Evolutionary conservation across 1,284 basidiomycete species (phyloP).

Genomic region (Ganoderma sp.): DNA sequence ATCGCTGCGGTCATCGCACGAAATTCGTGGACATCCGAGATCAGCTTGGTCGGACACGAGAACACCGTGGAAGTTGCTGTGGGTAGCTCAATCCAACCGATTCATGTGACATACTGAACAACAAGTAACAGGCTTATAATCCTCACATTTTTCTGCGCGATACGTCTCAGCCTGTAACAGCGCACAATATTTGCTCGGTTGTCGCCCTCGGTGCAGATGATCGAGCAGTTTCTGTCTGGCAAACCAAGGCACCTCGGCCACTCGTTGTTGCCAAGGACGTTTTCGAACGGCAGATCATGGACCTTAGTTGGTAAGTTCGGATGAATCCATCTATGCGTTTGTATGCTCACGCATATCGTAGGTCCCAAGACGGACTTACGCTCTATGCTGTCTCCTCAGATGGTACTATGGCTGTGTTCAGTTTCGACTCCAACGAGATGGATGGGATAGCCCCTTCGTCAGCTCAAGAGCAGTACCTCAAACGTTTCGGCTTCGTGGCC

Average conservation of each 20-base stretch:
- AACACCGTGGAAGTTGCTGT: slow-evolving; percentile 97
- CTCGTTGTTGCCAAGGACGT: slow-evolving; percentile 92
- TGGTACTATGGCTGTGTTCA: slow-evolving; percentile 89
- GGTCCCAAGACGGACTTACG: slow-evolving; percentile 90
- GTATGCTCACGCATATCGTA: slow-evolving; percentile 39
- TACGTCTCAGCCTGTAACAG: slow-evolving; percentile 63
- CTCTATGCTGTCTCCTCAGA: slow-evolving; percentile 97
- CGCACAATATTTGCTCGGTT: slow-evolving; percentile 82
- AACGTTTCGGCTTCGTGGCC: slow-evolving; percentile 76
- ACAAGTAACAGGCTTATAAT: slow-evolving; percentile 76
- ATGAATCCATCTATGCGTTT: slow-evolving; percentile 7
- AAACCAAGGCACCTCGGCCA: slow-evolving; percentile 88
- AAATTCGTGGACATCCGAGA: slow-evolving; percentile 86
- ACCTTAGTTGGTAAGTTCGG: slow-evolving; percentile 84
- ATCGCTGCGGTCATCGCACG: slow-evolving; percentile 95
- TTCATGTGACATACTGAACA: slow-evolving; percentile 27
- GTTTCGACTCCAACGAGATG: slow-evolving; percentile 81
- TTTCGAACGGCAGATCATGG: slow-evolving; percentile 94
- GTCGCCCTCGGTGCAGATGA: slow-evolving; percentile 93
- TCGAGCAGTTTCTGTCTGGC: slow-evolving; percentile 89
- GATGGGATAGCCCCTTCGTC: slow-evolving; percentile 81
- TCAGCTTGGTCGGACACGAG: slow-evolving; percentile 95
- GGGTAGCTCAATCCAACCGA: slow-evolving; percentile 38
- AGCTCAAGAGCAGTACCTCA: slow-evolving; percentile 78
- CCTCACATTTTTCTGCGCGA: slow-evolving; percentile 90